Evolutionary conservation across 2,329 filamentous ascomycete genomes (phyloP).

Genomic region (Pyrenochaeta sp.): DNA sequence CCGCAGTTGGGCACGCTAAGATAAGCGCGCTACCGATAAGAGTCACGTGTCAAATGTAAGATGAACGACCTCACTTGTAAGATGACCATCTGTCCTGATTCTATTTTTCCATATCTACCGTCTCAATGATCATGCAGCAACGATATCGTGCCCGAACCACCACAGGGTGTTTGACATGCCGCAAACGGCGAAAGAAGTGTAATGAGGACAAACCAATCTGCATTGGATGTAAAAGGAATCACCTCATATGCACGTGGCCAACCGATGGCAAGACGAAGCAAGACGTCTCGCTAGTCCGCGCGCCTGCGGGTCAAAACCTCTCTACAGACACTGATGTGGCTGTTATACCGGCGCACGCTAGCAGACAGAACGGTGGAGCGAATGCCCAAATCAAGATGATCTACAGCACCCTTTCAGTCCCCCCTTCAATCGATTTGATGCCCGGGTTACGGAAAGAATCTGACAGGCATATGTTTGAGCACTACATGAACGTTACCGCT

Average conservation of each 20-base stretch:
- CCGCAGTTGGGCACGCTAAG: constrained; percentile 7
- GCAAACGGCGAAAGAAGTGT: not conserved
- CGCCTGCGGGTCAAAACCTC: not conserved
- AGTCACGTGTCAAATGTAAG: constrained; percentile 1
- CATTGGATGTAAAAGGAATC: constrained; percentile 3
- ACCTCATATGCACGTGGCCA: constrained; percentile 9
- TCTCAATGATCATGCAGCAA: not conserved
- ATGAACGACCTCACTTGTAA: not conserved
- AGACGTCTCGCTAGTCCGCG: not conserved
- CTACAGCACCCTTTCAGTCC: not conserved
- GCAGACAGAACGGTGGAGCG: not conserved
- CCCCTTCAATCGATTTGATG: not conserved
- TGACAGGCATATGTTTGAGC: constrained; percentile 8
- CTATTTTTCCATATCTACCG: not conserved
- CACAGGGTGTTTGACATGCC: constrained; percentile 6
- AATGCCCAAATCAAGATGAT: not conserved
- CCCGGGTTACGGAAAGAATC: constrained; percentile 2
- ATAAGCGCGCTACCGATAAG: constrained; percentile 11
- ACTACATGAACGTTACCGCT: constrained; percentile 5
- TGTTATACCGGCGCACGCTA: not conserved
- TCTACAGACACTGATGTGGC: not conserved
- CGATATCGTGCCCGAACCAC: constrained; percentile 1
- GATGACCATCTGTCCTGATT: not conserved
- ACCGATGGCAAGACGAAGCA: not conserved
- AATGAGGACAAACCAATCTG: constrained; percentile 1